A percentile compares a stretch with the other conserved stretches of the same genome.
phyloP scores from a whole-genome alignment of 192 early-diverging fungal species.

The Umbelopsis sp. region DNA sequence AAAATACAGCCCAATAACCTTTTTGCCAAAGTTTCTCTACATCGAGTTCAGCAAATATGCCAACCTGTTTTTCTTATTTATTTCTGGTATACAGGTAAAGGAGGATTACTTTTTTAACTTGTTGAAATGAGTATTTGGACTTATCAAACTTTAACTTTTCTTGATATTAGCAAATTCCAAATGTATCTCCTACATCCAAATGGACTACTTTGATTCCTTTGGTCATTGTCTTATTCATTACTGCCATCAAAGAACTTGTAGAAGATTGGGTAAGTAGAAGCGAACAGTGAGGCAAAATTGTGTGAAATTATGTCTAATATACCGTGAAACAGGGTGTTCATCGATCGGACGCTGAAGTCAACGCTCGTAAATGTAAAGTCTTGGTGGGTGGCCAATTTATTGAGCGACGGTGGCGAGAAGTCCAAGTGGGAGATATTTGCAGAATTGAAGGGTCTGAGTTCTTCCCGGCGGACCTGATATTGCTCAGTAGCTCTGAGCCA shows the following conservation, averaged over 20 bases:
- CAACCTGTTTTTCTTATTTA: slow-evolving; percentile 99
- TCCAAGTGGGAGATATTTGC: slow-evolving; percentile 93
- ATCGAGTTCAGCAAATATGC: slow-evolving; percentile 99
- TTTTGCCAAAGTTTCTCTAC: slow-evolving; percentile 92
- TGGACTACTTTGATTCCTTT: slow-evolving; percentile 87
- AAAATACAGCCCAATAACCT: slow-evolving; percentile 94
- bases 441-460: slow-evolving; percentile 85
- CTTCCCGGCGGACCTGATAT: slow-evolving; percentile 90
- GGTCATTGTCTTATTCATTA: slow-evolving; percentile 81
- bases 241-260: slow-evolving; percentile 91
- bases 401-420: slow-evolving; percentile 73
- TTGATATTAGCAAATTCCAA: slow-evolving; percentile 83
- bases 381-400: slow-evolving; percentile 69
- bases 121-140: neutral
- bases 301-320: neutral
- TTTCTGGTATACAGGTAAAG: slow-evolving; percentile 86
- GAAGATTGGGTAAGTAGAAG: slow-evolving; percentile 75
- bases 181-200: slow-evolving; percentile 90
- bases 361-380: slow-evolving; percentile 64
- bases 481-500: slow-evolving; percentile 91
- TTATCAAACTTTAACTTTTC: neutral
- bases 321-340: slow-evolving; percentile 44
- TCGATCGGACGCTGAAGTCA: slow-evolving; percentile 72
- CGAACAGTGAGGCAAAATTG: neutral
- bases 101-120: neutral